Conservation (phyloP, 306 rosid species). For the Senna tora region DNA sequence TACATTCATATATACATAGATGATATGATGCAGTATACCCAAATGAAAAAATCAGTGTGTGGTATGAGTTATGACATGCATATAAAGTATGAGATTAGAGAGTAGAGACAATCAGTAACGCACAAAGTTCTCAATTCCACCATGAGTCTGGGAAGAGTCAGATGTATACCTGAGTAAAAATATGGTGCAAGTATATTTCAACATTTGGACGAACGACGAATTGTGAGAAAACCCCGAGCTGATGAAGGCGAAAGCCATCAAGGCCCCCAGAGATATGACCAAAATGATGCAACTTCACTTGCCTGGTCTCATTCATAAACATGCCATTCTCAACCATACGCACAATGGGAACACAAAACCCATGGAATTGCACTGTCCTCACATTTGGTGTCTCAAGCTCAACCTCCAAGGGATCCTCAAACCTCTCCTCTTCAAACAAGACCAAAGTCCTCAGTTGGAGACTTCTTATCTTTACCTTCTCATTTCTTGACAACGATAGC, state of each 20-base stretch:
- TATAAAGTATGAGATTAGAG: no score
- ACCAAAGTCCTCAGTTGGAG: neutral
- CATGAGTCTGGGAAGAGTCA: no score
- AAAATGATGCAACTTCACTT: neutral
- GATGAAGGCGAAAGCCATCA: neutral
- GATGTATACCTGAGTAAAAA: conserved; percentile 6
- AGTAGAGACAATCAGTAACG: no score
- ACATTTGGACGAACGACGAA: neutral
- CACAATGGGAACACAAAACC: neutral
- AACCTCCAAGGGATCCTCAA: neutral
- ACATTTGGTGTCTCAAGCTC: conserved; percentile 15
- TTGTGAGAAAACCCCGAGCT: neutral
- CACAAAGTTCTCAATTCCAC: no score
- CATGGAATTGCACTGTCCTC: neutral
- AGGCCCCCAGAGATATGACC: neutral
- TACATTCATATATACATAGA: no score
- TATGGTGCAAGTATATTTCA: neutral
- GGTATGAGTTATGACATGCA: no score
- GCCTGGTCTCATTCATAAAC: no score
- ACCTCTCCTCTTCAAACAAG: neutral
- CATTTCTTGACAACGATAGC: neutral
- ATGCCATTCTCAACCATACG: neutral
- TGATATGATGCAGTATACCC: no score
- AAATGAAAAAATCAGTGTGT: no score
- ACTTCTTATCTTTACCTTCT: neutral